Percentiles rank a stretch among this genome's conserved stretches.
These are phyloP conservation scores for Narthecium ossifragum DNA, from an alignment of 106 monocot species.

Conservation along the genomic window DNA sequence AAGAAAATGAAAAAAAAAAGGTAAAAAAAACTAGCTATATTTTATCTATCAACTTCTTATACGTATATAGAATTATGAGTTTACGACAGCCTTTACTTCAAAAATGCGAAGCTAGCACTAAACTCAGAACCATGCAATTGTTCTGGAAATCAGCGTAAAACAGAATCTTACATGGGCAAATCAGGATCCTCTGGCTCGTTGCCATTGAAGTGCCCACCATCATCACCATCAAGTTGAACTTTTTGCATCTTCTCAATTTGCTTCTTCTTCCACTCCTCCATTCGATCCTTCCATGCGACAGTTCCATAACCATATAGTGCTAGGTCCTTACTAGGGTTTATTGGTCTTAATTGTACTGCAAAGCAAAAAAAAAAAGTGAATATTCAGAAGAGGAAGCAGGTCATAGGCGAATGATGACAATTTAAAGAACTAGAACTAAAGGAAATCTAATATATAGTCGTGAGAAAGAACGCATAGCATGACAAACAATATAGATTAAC, in stretches of 20 bases:
- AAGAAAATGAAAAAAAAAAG: too few species aligned
- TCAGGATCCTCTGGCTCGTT: constrained; percentile 38
- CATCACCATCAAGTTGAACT: constrained; percentile 1
- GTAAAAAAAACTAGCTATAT: too few species aligned
- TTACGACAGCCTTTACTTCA: too few species aligned
- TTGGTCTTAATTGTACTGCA: constrained; percentile 45
- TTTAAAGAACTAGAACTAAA: too few species aligned
- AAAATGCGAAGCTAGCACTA: too few species aligned
- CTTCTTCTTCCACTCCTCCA: constrained; percentile 53
- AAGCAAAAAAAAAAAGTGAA: constrained; percentile 1
- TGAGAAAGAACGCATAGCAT: too few species aligned
- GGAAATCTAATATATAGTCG: too few species aligned
- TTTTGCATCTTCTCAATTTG: constrained; percentile 25
- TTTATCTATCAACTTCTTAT: too few species aligned
- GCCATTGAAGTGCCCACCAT: constrained; percentile 17
- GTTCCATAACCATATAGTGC: constrained; percentile 74
- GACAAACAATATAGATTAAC: constrained; percentile 3
- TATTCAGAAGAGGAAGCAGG: not conserved
- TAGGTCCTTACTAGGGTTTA: constrained; percentile 62
- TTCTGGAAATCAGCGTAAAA: not conserved
- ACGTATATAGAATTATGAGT: too few species aligned
- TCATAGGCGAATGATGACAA: too few species aligned
- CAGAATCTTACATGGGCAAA: constrained; percentile 44
- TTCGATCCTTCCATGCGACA: constrained; percentile 61
- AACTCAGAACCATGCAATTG: too few species aligned